phyloP scores from a whole-genome alignment of 495 filamentous ascomycete genomes.

The Aspergillus campestris region DNA sequence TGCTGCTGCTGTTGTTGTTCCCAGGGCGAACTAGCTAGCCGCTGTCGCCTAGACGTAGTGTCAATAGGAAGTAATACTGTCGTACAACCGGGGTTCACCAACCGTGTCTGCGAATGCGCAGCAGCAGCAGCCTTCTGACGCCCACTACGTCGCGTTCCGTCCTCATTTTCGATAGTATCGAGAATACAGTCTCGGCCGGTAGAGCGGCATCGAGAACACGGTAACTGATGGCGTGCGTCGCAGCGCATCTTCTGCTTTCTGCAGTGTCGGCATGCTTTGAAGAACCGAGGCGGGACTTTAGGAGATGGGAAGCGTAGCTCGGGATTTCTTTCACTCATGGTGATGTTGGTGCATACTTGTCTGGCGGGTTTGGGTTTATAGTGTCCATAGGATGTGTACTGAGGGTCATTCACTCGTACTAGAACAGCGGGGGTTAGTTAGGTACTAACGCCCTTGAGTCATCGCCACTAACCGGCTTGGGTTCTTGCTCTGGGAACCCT shows the following conservation, averaged over 20 bases:
- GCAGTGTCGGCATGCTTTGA: conserved; percentile 38
- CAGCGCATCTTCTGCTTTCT: conserved; percentile 37
- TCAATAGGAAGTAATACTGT: neutral
- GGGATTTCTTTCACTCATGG: too few species aligned
- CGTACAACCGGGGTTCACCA: neutral
- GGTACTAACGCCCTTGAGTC: too few species aligned
- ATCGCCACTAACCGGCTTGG: too few species aligned
- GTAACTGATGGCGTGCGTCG: conserved; percentile 34
- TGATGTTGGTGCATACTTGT: too few species aligned
- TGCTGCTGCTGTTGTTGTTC: conserved; percentile 4
- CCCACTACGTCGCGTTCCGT: conserved; percentile 19
- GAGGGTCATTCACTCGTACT: too few species aligned
- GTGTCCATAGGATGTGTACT: too few species aligned
- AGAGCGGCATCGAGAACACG: conserved; percentile 32
- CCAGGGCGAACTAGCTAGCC: conserved; percentile 17
- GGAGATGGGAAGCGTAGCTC: too few species aligned
- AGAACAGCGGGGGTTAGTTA: too few species aligned
- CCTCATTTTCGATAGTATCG: conserved; percentile 29
- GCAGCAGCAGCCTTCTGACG: conserved; percentile 13
- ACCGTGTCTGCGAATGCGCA: neutral
- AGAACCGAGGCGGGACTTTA: conserved; percentile 16
- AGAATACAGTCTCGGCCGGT: conserved; percentile 33
- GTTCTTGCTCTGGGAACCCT: too few species aligned
- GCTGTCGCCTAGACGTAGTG: conserved; percentile 2
- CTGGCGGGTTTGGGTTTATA: too few species aligned